Percentiles rank a stretch among this genome's conserved stretches.
phyloP scores from a whole-genome alignment of 176 grass and related monocot species.

The Secale cereale region DNA sequence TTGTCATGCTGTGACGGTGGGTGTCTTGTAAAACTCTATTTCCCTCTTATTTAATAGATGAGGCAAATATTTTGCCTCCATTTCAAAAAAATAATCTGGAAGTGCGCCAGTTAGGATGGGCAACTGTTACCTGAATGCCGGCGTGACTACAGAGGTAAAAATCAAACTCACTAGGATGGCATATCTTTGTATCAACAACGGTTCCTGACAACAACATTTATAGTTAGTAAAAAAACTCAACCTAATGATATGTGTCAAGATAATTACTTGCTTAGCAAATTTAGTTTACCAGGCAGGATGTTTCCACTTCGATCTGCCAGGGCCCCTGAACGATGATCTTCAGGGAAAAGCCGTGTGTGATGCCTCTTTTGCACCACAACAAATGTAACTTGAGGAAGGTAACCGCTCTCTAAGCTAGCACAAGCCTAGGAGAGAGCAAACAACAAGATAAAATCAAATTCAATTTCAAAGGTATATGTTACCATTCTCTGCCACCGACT shows the following conservation, averaged over 20 bases:
- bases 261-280: neutral
- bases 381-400: conserved; percentile 64
- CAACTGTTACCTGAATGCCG: conserved; percentile 64
- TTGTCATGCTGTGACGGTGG: too few relatives aligned
- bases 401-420: conserved; percentile 47
- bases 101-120: neutral
- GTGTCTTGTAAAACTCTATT: too few relatives aligned
- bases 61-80: too few relatives aligned
- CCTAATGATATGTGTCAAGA: neutral
- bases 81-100: neutral
- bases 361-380: conserved; percentile 92
- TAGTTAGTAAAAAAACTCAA: neutral
- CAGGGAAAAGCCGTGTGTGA: conserved; percentile 76
- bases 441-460: neutral
- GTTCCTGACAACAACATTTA: conserved; percentile 38
- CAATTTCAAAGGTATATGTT: too few relatives aligned
- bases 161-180: conserved; percentile 84
- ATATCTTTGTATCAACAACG: conserved; percentile 73
- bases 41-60: too few relatives aligned
- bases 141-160: conserved; percentile 96
- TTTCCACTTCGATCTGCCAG: conserved; percentile 70
- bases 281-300: conserved; percentile 58
- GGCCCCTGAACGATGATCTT: conserved; percentile 38
- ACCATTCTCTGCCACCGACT: too few relatives aligned
- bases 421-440: conserved; percentile 53